Evolutionary conservation across 2,329 filamentous ascomycete species (phyloP).

Genomic region (Alternaria sp.): DNA sequence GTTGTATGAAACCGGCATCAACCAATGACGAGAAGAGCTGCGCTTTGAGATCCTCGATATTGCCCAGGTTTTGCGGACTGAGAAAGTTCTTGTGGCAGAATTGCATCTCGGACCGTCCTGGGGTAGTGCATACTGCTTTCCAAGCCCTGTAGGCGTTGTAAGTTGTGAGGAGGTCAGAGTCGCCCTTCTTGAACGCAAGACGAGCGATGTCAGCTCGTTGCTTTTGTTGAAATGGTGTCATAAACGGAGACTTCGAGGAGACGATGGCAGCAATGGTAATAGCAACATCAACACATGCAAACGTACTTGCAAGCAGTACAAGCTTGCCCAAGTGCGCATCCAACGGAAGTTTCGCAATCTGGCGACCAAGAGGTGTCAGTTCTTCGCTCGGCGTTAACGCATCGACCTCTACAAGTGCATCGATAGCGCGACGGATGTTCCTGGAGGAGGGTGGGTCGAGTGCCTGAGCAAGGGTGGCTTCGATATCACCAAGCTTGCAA

Average conservation of each 20-base stretch:
- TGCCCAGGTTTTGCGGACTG: conserved; percentile 82
- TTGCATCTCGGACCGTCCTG: conserved; percentile 76
- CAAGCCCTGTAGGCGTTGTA: conserved; percentile 94
- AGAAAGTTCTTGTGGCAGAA: conserved; percentile 97
- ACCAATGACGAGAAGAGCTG: conserved; percentile 85
- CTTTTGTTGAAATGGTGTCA: conserved; percentile 82
- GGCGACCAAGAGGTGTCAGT: conserved; percentile 82
- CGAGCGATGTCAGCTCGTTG: conserved; percentile 81
- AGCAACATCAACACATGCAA: conserved; percentile 89
- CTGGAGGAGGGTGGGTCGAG: conserved; percentile 88
- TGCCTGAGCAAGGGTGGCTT: conserved; percentile 85
- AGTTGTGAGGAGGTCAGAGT: conserved; percentile 89
- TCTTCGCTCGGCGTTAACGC: conserved; percentile 83
- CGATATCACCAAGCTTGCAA: conserved; percentile 92
- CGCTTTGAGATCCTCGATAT: conserved; percentile 94
- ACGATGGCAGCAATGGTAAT: conserved; percentile 92
- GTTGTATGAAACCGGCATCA: conserved; percentile 80
- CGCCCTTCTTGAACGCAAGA: conserved; percentile 78
- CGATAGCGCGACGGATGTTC: conserved; percentile 91
- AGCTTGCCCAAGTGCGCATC: conserved; percentile 96
- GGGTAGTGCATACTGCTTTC: conserved; percentile 79
- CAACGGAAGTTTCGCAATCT: conserved; percentile 85
- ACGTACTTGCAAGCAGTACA: conserved; percentile 82
- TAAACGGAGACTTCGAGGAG: conserved; percentile 93
- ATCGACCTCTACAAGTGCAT: conserved; percentile 90